Percentiles rank a stretch among this genome's conserved stretches.
Conservation (phyloP, 2,329 filamentous ascomycete species). For the Tolypocladium paradoxum region DNA sequence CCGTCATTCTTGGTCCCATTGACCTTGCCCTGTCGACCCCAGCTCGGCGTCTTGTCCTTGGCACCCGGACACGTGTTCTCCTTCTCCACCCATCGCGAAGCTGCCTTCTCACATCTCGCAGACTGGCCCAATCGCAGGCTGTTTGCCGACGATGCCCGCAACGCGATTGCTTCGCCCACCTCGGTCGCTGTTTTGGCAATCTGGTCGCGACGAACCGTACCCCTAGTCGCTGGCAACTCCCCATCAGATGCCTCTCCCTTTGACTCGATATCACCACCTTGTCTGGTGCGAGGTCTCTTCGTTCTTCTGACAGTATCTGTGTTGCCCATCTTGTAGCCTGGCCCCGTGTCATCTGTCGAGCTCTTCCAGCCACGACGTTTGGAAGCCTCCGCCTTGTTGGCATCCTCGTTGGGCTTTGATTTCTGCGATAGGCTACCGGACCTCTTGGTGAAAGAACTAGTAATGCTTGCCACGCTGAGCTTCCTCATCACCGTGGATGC, state of each 20-base stretch:
- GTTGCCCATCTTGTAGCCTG: background rate
- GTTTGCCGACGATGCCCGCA: constrained; percentile 5
- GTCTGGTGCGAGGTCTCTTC: constrained; percentile 1
- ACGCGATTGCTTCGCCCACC: background rate
- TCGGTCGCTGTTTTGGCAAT: background rate
- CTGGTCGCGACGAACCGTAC: background rate
- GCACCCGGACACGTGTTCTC: constrained; percentile 4
- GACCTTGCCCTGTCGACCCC: background rate
- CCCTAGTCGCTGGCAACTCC: background rate
- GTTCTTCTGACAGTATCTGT: background rate
- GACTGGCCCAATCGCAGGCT: constrained; percentile 4
- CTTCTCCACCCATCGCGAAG: background rate
- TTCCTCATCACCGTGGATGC: constrained; percentile 82
- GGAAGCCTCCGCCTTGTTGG: background rate
- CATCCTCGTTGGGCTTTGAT: background rate
- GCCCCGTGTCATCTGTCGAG: background rate
- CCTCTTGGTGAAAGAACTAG: constrained; percentile 64
- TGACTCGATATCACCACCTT: background rate
- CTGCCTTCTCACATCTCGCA: constrained; percentile 1
- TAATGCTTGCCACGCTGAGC: constrained; percentile 71
- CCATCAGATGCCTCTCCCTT: background rate
- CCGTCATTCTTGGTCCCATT: background rate
- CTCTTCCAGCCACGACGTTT: background rate
- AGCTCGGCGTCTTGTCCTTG: background rate
- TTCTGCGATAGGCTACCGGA: constrained; percentile 42